Base-by-base conservation (phyloP, 2,329 filamentous ascomycete species). In the Nannizziopsis arthrosporioides region DNA sequence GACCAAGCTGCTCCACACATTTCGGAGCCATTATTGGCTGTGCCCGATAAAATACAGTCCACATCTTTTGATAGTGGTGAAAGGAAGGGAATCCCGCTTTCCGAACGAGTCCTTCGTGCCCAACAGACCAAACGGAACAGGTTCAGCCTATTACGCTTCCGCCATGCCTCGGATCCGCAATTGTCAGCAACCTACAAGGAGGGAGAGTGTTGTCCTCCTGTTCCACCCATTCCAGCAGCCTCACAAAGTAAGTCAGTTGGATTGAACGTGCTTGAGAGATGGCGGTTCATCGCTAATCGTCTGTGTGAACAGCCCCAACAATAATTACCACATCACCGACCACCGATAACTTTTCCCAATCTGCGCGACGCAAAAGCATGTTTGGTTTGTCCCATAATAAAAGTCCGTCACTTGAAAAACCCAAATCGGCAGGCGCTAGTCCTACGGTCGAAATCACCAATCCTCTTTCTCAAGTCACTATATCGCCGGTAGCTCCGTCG, bases 321-420 rank as follows among this genome's bases (percentile, higher is more conserved):
- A 96, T 96, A 62, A 92, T 96, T 64, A 94, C 85, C 43, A 96
- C 90, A 9, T 85, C 89, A 12, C 89, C 92, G 8, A 92, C 88
- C 7, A 76, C 81, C 43, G 67, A 69, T 55, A 77, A 84, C 44
- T 61, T 78, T 15, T 71, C 72, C 32, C 64, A 47, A 22, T 12
- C 36, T n/a, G 12, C 59, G 61, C 42, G 58, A 54, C 42, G 62
- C 60, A 15, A 58, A 55, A 37, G 57, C 14, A 42, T 37, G 5
- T 45, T 45, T 22, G 45, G 37, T 18, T 11, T 42, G 17, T 46
- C 45, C 27, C 34, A 46, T 18, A 31, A 32, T 12, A 47, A 43
- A n/a, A 8, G 22, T 7, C 7, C 43, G 5, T 18, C 39, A 8
- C 18, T 14, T 32, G 42, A 50, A 15, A 30, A 43, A 14, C 4